A percentile compares a stretch with the other conserved stretches of the same genome.
These are phyloP conservation scores for Castanopsis chinensis DNA, from an alignment of 306 rosid genomes.

Conservation along the genomic window DNA sequence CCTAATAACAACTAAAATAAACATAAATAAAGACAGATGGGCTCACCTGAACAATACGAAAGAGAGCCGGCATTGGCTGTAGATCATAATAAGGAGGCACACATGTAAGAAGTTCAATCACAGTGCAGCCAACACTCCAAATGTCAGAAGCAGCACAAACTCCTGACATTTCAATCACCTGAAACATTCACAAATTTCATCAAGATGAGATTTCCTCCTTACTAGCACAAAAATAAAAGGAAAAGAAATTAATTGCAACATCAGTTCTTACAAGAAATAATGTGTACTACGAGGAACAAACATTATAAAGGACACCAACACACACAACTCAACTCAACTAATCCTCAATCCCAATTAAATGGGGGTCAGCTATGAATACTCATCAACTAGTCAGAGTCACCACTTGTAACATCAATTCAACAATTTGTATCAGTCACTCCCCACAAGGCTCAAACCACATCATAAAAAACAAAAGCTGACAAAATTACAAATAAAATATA, in stretches of 20 bases:
- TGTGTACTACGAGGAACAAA: neutral
- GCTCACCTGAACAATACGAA: constrained; percentile 94
- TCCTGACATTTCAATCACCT: constrained; percentile 99
- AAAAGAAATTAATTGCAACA: neutral
- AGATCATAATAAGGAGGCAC: constrained; percentile 97
- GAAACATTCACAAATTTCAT: constrained; percentile 35
- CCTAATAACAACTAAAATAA: neutral
- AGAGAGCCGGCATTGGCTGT: constrained; percentile 99
- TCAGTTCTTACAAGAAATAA: neutral
- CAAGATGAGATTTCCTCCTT: constrained; percentile 1
- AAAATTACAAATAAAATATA: constrained; percentile 11
- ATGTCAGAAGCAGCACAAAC: constrained; percentile 99
- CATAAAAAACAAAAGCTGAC: neutral
- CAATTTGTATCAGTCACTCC: neutral
- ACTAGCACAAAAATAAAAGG: neutral
- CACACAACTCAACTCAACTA: neutral
- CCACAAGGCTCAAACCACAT: neutral
- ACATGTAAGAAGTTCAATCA: constrained; percentile 96
- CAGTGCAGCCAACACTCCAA: constrained; percentile 99
- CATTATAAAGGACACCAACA: neutral
- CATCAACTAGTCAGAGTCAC: neutral
- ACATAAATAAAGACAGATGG: neutral
- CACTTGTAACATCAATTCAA: neutral
- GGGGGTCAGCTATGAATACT: neutral
- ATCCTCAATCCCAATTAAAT: neutral